Evolutionary conservation across 305 asterid species (phyloP).

Genomic region (Plantago lanceolata): DNA sequence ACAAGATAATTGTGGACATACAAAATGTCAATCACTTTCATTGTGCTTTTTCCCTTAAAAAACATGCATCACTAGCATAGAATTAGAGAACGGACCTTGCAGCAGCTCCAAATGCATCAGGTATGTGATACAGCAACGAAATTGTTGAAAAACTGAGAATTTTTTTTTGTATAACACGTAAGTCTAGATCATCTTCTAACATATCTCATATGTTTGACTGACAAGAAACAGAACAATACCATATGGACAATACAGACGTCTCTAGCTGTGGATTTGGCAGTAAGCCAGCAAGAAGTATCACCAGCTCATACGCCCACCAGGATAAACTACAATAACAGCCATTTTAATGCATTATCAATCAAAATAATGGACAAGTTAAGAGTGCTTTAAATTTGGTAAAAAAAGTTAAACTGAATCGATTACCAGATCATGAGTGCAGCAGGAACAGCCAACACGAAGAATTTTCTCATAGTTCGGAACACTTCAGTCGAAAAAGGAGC

Average conservation of each 20-base stretch:
- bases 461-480: constrained; percentile 17
- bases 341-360: not conserved
- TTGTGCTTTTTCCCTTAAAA: not conserved
- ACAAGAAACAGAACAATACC: constrained; percentile 17
- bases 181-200: not conserved
- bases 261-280: constrained; percentile 37
- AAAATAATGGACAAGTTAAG: too few species aligned
- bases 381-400: not conserved
- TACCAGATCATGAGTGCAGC: constrained; percentile 38
- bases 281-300: constrained; percentile 35
- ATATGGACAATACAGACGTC: constrained; percentile 33
- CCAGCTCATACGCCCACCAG: constrained; percentile 40
- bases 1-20: not conserved
- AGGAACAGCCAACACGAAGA: constrained; percentile 26
- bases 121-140: constrained; percentile 30
- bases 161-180: not conserved
- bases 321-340: constrained; percentile 20
- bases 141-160: constrained; percentile 25
- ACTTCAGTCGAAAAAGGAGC: constrained; percentile 25
- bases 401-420: not conserved
- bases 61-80: not conserved
- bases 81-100: constrained; percentile 26
- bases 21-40: not conserved
- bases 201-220: not conserved
- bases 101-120: constrained; percentile 34